Conservation (phyloP, 176 grass and related monocot species). For the Triticum aestivum region IWGSC_CS_RefSeq_v2.1 NC_057809.1:283236533-283237032, state of each 20-base stretch:
- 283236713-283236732: constrained; percentile 5
- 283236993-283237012: constrained; percentile 98
- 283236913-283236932: constrained; percentile 13
- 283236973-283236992: constrained; percentile 95
- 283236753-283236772: background rate
- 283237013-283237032: constrained; percentile 92
- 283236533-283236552: constrained; percentile 93
- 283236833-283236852: constrained; percentile 95
- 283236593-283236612: constrained; percentile 12
- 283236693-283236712: background rate
- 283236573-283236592: constrained; percentile 10
- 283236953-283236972: constrained; percentile 99
- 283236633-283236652: constrained; percentile 98
- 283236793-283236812: constrained; percentile 96
- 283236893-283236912: background rate
- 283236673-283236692: constrained; percentile 32
- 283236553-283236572: constrained; percentile 44
- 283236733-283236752: constrained; percentile 5
- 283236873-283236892: background rate
- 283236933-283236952: constrained; percentile 60
- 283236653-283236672: constrained; percentile 93
- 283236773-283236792: constrained; percentile 48
- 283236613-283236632: constrained; percentile 90
- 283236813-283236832: constrained; percentile 99
- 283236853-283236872: constrained; percentile 63